Base-by-base conservation (phyloP, 768 basidiomycete species). In the Candolleomyces eurysporus region DNA sequence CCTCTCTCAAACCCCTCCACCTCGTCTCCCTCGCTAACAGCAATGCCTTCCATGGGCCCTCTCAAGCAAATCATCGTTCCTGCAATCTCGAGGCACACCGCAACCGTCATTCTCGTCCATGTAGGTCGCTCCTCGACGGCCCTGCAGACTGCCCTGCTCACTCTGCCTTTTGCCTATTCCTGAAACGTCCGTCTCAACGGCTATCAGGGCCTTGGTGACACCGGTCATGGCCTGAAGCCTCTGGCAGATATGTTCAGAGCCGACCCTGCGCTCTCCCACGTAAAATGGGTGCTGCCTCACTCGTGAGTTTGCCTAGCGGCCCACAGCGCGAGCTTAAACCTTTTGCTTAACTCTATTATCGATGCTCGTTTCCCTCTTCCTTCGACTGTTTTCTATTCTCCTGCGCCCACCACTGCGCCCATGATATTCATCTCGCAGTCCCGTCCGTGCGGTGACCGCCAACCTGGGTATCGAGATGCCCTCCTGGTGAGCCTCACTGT, bases 241-340 rank as follows among this genome's bases (percentile, higher is more conserved):
- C 85, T 94, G 40, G 90, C 90, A 22, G 81, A 86, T 60, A 83
- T 84, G 80, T 82, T 95, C 67, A 78, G 80, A 64, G 55, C 57
- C 1, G 81, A 87, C 63, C 70, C 80, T 40, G 78, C 71, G 10
- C 76, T 94, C 36, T 77, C 82, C 13, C 89, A 95, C 69, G 78
- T 96, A 62, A 95, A 96, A 79, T 98, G 93, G 92, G 76, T 97
- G 49, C 78, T 97, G 26, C 94, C 94, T 19, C 87, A 92, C 72
- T 88, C 91, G 81, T 90, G 77, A 77, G 86, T 78, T 49, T 61
- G 55, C 56, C 4, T 54, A 11, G 6, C 51, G 61, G 30, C 56
- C 55, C 42, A 17, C 32, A 30, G 19, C 30, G 49, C 59, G 45
- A 36, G 43, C 60, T 50, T 49, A 26, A 49, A 58, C 50, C 57